These are phyloP conservation scores for Pseudogymnoascus sp. DNA, from an alignment of 2,329 filamentous ascomycete species.

Conservation along the genomic window DNA sequence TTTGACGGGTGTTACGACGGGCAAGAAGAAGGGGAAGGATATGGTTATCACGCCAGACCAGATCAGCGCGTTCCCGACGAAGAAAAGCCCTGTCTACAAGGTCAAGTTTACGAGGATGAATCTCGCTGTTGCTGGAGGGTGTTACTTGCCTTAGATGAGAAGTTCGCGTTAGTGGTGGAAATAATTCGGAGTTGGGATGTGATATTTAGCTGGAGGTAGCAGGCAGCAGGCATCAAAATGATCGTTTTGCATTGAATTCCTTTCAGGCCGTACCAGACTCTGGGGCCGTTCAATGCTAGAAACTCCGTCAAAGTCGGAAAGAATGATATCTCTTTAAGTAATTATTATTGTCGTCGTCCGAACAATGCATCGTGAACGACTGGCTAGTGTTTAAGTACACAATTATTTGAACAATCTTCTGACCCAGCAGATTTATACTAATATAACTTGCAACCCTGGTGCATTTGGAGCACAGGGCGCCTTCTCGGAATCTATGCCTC, in stretches of 20 bases:
- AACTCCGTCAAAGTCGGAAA: not conserved
- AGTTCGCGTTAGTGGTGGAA: not conserved
- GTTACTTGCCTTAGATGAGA: slow-evolving; percentile 35
- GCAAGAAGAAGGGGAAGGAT: slow-evolving; percentile 80
- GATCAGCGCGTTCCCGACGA: slow-evolving; percentile 89
- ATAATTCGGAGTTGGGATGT: slow-evolving; percentile 2
- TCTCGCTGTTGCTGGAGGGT: slow-evolving; percentile 76
- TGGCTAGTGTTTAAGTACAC: not conserved
- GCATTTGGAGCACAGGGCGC: not conserved
- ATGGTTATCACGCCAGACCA: slow-evolving; percentile 87
- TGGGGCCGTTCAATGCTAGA: not conserved
- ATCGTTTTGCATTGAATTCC: not conserved
- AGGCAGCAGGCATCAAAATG: not conserved
- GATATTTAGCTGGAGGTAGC: slow-evolving; percentile 5
- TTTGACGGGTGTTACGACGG: slow-evolving; percentile 23
- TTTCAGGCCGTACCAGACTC: not conserved
- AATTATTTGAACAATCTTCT: slow-evolving; percentile 2
- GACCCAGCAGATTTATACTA: not conserved
- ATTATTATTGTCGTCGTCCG: not conserved
- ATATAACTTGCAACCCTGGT: not conserved
- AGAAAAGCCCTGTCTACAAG: slow-evolving; percentile 91
- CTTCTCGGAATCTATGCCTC: not conserved
- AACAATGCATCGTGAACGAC: not conserved
- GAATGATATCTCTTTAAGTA: not conserved
- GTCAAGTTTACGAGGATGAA: slow-evolving; percentile 95